phyloP scores from a whole-genome alignment of 495 filamentous ascomycete genomes.

The Arthonia radiata region DNA sequence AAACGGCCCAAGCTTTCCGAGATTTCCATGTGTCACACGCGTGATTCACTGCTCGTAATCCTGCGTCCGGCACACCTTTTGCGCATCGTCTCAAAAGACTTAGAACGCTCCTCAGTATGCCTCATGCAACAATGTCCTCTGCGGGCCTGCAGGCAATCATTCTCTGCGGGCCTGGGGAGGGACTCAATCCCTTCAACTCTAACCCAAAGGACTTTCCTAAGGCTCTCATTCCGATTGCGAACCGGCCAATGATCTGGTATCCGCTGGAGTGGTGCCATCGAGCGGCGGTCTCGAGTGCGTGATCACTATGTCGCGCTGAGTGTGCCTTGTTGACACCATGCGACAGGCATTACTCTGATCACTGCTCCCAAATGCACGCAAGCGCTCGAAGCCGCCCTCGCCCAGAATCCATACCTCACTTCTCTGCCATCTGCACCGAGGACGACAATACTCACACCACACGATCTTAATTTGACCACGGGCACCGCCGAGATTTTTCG shows the following conservation, averaged over 20 bases:
- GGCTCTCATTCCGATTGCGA: slow-evolving; percentile 73
- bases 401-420: slow-evolving; percentile 70
- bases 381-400: slow-evolving; percentile 51
- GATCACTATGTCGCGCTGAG: no score
- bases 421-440: slow-evolving; percentile 49
- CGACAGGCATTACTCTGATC: slow-evolving; percentile 54
- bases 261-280: slow-evolving; percentile 75
- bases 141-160: slow-evolving; percentile 84
- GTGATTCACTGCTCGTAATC: no score
- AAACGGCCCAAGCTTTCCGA: no score
- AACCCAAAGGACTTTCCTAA: slow-evolving; percentile 78
- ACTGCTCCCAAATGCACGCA: slow-evolving; percentile 49
- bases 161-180: slow-evolving; percentile 73
- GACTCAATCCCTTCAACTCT: slow-evolving; percentile 75
- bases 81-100: no score
- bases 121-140: slow-evolving; percentile 42
- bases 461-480: slow-evolving; percentile 45
- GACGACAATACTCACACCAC: slow-evolving; percentile 49
- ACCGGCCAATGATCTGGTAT: slow-evolving; percentile 92
- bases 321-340: no score
- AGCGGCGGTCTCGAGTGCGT: slow-evolving; percentile 53
- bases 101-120: no score
- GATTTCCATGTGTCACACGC: no score
- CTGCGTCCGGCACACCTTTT: no score
- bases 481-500: slow-evolving; percentile 81